Evolutionary conservation across 2,329 filamentous ascomycete genomes (phyloP).

Genomic region (Venturia asperata): DNA sequence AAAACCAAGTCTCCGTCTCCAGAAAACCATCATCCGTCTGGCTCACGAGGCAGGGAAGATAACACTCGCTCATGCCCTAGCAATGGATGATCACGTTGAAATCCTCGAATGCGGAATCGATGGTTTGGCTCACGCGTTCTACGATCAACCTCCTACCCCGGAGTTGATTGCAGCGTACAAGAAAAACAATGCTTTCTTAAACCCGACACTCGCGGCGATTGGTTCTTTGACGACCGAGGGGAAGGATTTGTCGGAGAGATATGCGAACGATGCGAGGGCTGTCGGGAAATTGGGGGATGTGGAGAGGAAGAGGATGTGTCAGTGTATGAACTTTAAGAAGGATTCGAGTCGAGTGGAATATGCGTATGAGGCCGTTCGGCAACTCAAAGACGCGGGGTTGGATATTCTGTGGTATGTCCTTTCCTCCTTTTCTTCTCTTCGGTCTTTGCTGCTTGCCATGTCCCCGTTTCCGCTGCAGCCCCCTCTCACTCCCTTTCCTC

Average conservation of each 20-base stretch:
- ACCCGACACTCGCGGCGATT: constrained; percentile 37
- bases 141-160: constrained; percentile 34
- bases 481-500: too few relatives aligned
- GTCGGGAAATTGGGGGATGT: constrained; percentile 30
- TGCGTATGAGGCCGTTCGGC: constrained; percentile 37
- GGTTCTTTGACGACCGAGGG: constrained; percentile 38
- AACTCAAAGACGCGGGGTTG: constrained; percentile 35
- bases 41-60: constrained; percentile 32
- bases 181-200: constrained; percentile 36
- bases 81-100: constrained; percentile 36
- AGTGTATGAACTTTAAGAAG: constrained; percentile 35
- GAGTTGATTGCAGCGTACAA: constrained; percentile 38
- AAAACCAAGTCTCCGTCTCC: constrained; percentile 39
- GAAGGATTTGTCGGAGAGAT: constrained; percentile 32
- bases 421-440: not conserved
- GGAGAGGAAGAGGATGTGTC: constrained; percentile 33
- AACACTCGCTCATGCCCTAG: constrained; percentile 37
- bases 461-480: too few relatives aligned
- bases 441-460: not conserved
- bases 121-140: constrained; percentile 40
- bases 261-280: constrained; percentile 36
- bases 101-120: constrained; percentile 38
- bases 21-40: constrained; percentile 39
- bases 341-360: constrained; percentile 32
- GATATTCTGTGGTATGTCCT: constrained; percentile 35